Conservation (phyloP, 371 early-diverging fungal genomes). For the Ordospora colligata region DNA sequence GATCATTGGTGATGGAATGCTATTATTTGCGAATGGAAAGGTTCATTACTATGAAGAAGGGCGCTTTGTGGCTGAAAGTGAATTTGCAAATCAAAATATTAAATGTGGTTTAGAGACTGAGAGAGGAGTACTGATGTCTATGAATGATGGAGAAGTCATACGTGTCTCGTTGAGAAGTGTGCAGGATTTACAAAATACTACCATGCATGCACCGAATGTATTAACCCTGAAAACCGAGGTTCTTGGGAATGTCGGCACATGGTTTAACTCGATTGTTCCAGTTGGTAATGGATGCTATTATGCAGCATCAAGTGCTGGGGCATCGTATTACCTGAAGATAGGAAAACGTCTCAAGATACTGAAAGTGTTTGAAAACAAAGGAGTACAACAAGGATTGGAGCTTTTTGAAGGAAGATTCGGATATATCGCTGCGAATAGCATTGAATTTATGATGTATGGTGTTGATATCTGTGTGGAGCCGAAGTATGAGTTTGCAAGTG, state of each 20-base stretch:
- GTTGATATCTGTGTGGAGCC: neutral
- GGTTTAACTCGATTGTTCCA: neutral
- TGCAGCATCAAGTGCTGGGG: neutral
- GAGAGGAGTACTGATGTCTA: neutral
- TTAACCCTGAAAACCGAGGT: neutral
- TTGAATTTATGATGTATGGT: neutral
- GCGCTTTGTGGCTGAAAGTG: neutral
- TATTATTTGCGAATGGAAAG: neutral
- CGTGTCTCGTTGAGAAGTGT: neutral
- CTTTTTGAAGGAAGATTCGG: neutral
- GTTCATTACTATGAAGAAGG: neutral
- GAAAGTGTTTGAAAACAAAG: neutral
- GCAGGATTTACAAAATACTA: too few species aligned
- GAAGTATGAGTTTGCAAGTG: neutral
- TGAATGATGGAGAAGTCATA: neutral
- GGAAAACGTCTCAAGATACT: neutral
- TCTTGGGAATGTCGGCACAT: neutral
- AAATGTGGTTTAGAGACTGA: neutral
- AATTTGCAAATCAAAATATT: slow-evolving; percentile 1
- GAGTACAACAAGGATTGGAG: neutral
- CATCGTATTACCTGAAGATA: neutral
- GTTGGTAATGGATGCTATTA: neutral
- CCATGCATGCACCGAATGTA: too few species aligned
- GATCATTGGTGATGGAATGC: neutral
- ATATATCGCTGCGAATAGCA: neutral